Percentiles rank a stretch among this genome's conserved stretches.
These are phyloP conservation scores for Spencermartinsiella europaea DNA, from an alignment of 805 yeast genomes.

Conservation along the genomic window DNA sequence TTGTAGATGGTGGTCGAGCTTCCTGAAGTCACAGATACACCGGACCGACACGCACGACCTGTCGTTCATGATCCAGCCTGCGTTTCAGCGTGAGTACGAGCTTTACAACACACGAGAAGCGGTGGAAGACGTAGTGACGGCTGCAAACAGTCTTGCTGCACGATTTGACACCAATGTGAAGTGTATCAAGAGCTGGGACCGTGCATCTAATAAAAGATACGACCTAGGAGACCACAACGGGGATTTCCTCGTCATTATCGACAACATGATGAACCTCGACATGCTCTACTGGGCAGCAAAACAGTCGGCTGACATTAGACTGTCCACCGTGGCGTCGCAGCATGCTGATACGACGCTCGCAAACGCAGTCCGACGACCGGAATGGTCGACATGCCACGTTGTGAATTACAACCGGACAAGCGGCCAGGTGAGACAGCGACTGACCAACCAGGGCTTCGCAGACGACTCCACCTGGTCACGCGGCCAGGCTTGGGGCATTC, in stretches of 20 bases:
- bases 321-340: conserved; percentile 25
- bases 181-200: conserved; percentile 28
- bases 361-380: conserved; percentile 22
- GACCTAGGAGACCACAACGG: conserved; percentile 13
- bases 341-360: conserved; percentile 29
- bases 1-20: conserved; percentile 3
- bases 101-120: conserved; percentile 16
- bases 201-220: conserved; percentile 20
- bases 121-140: conserved; percentile 15
- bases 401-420: conserved; percentile 20
- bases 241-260: conserved; percentile 27
- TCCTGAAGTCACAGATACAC: background rate
- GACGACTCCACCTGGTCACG: conserved; percentile 28
- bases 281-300: conserved; percentile 26
- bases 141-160: conserved; percentile 26
- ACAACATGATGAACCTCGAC: too few species aligned
- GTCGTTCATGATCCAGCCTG: conserved; percentile 25
- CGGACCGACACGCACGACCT: conserved; percentile 27
- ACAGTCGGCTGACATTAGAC: conserved; percentile 24
- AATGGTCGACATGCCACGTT: conserved; percentile 25
- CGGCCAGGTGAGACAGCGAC: conserved; percentile 21
- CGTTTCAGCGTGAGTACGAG: conserved; percentile 23
- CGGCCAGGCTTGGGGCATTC: conserved; percentile 29
- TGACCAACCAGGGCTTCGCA: conserved; percentile 27
- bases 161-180: conserved; percentile 23